phyloP scores from a whole-genome alignment of 1,284 basidiomycete genomes.

The Retiboletus flavoniger region DNA sequence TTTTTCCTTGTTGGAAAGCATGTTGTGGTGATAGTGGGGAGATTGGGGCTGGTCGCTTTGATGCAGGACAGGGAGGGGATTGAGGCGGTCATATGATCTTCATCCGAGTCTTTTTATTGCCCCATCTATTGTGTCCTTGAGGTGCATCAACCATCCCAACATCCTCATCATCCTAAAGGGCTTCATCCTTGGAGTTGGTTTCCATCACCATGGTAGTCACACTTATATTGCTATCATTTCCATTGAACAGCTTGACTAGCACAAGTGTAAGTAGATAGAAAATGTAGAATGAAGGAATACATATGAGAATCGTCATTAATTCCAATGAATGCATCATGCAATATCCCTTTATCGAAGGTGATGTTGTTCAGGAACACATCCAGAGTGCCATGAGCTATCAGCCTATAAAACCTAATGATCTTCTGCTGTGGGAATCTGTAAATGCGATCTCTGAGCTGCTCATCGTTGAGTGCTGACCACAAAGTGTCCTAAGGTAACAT shows the following conservation, averaged over 20 bases:
- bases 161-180: background rate
- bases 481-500: background rate
- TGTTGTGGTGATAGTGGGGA: background rate
- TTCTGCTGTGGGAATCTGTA: conserved; percentile 6
- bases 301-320: background rate
- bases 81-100: background rate
- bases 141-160: background rate
- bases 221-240: background rate
- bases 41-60: background rate
- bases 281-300: background rate
- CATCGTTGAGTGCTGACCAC: conserved; percentile 4
- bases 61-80: background rate
- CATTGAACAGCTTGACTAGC: background rate
- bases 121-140: background rate
- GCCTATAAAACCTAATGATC: conserved; percentile 1
- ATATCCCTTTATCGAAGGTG: conserved; percentile 2
- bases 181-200: background rate
- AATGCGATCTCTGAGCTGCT: background rate
- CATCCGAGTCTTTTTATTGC: background rate
- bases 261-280: background rate
- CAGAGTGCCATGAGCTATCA: background rate
- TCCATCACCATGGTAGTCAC: background rate
- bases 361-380: conserved; percentile 10
- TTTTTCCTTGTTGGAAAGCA: background rate
- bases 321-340: conserved; percentile 1